Percentiles rank a stretch among this genome's conserved stretches.
Conservation (phyloP, 2,329 filamentous ascomycete genomes). For the Cladosporium sp. region DNA sequence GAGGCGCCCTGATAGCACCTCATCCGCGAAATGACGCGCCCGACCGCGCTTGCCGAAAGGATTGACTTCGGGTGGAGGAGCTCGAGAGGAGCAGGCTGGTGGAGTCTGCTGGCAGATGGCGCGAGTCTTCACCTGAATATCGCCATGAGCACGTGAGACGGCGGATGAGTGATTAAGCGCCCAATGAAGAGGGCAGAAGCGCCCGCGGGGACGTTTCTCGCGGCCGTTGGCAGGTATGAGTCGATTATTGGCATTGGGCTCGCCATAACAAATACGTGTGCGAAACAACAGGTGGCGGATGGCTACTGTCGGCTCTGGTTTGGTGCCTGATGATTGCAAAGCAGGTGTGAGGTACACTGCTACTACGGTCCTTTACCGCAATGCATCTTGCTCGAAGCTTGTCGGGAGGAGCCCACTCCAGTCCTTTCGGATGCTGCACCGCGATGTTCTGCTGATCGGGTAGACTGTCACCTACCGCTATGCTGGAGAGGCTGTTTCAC, state of each 20-base stretch:
- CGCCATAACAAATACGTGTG: not conserved
- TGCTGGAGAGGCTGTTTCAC: no score
- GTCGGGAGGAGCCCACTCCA: not conserved
- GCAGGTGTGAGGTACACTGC: not conserved
- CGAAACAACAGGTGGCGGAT: not conserved
- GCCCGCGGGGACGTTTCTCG: not conserved
- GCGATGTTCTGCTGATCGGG: not conserved
- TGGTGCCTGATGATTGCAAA: not conserved
- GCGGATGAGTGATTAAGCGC: conserved; percentile 11
- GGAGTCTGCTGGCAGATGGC: not conserved
- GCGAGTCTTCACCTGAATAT: not conserved
- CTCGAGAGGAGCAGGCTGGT: not conserved
- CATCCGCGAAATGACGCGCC: conserved; percentile 7
- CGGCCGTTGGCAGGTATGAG: not conserved
- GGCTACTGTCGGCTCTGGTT: conserved; percentile 7
- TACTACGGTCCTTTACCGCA: not conserved
- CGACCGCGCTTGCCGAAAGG: not conserved
- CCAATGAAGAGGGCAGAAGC: not conserved
- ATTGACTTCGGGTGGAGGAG: not conserved
- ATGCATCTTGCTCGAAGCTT: not conserved
- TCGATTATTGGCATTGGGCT: not conserved
- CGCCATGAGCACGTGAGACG: conserved; percentile 5
- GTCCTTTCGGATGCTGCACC: not conserved
- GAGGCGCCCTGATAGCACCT: conserved; percentile 4
- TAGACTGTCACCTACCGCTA: no score